Evolutionary conservation across 768 basidiomycete genomes (phyloP), one percentile per base, ranked within the genome.

Genomic region (Ramaria rubella): DNA sequence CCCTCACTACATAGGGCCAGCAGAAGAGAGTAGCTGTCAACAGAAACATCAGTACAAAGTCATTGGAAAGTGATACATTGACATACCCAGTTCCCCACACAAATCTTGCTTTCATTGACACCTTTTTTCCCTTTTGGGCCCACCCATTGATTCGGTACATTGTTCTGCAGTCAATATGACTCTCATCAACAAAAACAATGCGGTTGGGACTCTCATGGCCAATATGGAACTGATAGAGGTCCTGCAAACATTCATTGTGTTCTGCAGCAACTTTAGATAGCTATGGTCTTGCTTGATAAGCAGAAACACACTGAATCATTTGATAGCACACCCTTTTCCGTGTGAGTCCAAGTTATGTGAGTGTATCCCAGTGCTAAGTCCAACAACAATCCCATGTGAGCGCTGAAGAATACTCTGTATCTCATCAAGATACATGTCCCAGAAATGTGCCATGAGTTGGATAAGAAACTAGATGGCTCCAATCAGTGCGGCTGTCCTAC

Each of bases 1-100:
- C 74, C 74, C 45, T 71, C 63, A 6, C 70, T 64, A 0, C 67
- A 70, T 2, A 74, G 14, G 7, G 73, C 73, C 6, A 72, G 73
- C 0, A 74, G 62, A 3, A 75, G 55, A 1, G 72, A 74, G 57
- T 70, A 73, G 31, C 65, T 68, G 24, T 7, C 9, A 7, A 45
- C n/a, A n/a, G 19, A 8, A 9, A 36, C 11, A 5, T 21, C 19
- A 7, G 26, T 31, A 11, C 26, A 52, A 34, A 38, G n/a, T n/a
- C 19, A 17, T 8, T 9, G 19, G n/a, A 8, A 24, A 52, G 8
- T 23, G 36, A 31, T 19, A 34, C 12, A 23, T 17, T 8, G n/a
- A 31, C 30, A 30, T 38, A 52, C 24, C 31, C 24, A 5, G 26
- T 4, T 8, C 66, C 65, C 12, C 61, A 55, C 15, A 67, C 38